Base-by-base conservation (phyloP, 2,329 filamentous ascomycete genomes). In the Microsporum audouinii region DNA sequence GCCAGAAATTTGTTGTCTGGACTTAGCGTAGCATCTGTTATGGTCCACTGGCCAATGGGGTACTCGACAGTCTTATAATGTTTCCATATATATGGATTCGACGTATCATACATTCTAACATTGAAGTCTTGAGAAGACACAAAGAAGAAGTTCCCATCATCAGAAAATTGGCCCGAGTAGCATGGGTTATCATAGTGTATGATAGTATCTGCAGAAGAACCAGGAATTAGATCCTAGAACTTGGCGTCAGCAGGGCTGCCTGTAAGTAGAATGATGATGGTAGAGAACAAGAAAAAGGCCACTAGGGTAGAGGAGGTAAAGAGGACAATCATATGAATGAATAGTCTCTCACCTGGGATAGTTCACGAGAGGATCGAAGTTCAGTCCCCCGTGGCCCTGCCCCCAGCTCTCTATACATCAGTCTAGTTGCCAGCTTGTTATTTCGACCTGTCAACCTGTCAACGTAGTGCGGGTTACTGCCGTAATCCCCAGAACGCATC, bases 91-190 rank as follows among this genome's bases (percentile, higher is more conserved):
- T 94, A 95, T 0, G 92, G 91, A 67, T 96, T 96, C 1, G 89
- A 91, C 0, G 94, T 97, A 72, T 97, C 92, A 74, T 97, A 99
- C 89, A 99, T 91, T 59, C 91, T 87, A 7, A 99, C 91, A 67
- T 85, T 88, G 76, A 96, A 96, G 73, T 97, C 91, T 73, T 96
- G 90, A 7, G 88, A 88, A 69, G 88, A 94, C 4, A 88, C 86
- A 71, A 92, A 97, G 77, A 96, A 97, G 77, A 97, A 97, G 73
- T 96, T 95, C 31, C 94, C 94, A 68, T 99, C 94, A 65, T 95
- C 89, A 0, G 90, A 96, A 72, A 97, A 99, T 71, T 97, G 92
- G 1, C 94, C 94, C 2, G 90, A 96, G 70, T 97, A 97, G 59
- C 94, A 91, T 45, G 89, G 85, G 3, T 87, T 82, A 60, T 91